These are phyloP conservation scores for Trichoderma breve DNA, from an alignment of 2,329 filamentous ascomycete genomes.

Conservation along the genomic window DNA sequence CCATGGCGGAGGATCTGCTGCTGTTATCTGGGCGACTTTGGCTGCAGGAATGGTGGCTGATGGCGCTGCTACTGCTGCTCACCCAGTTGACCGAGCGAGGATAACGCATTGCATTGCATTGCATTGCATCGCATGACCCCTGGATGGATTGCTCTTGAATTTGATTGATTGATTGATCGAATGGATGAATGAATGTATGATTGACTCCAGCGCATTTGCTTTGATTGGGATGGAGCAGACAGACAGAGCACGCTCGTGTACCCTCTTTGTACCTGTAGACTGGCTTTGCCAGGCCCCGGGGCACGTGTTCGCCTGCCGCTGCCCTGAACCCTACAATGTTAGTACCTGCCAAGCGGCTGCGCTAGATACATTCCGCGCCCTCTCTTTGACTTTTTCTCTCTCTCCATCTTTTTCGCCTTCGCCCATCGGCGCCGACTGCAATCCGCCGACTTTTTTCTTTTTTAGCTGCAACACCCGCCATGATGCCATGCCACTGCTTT, in stretches of 20 bases:
- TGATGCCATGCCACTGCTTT: not conserved
- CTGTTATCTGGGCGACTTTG: not conserved
- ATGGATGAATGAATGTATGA: not conserved
- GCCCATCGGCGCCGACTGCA: not conserved
- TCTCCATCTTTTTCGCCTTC: not conserved
- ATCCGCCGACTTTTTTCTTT: not conserved
- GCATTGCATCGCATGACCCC: not conserved
- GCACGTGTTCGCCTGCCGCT: not conserved
- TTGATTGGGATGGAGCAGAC: not conserved
- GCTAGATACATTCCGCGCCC: constrained; percentile 1
- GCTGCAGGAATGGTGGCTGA: constrained; percentile 10
- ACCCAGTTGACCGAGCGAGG: not conserved
- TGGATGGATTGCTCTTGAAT: not conserved
- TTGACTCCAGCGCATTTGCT: not conserved
- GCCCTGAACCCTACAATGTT: not conserved
- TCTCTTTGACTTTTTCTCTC: not conserved
- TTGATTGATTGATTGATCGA: not conserved
- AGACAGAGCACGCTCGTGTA: not conserved
- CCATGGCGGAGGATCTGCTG: not conserved
- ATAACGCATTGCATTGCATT: not conserved
- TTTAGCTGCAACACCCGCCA: not conserved
- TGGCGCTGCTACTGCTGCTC: not conserved
- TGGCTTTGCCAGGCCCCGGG: not conserved
- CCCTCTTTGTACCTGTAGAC: not conserved
- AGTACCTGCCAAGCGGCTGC: constrained; percentile 11